Base-by-base conservation (phyloP, 208 protist genomes). In the Lotmaria passim region DNA sequence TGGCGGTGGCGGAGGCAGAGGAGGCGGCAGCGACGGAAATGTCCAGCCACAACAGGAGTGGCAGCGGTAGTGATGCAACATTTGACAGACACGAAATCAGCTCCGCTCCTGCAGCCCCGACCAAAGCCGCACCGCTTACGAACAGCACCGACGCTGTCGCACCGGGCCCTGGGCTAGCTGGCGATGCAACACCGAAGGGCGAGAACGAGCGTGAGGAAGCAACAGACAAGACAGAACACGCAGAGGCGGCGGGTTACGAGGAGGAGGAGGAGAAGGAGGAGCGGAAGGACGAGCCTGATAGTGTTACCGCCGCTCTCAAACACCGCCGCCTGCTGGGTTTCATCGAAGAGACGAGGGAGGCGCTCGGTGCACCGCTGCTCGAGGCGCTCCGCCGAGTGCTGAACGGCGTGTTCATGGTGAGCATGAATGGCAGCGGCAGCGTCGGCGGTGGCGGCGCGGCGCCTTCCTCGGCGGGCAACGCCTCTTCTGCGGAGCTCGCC, bases 321-420 rank as follows among this genome's bases (percentile, higher is more conserved):
- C 41, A 56, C 21, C 59, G 50, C 12, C 68, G 30, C 8, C 61
- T 66, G 7, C 36, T 53, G 33, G 47, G 21, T 23, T 51, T 67
- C 21, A 39, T 74, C 11, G 68, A 66, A 5, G 48, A 44, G 28
- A 48, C 48, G 14, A 26, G 50, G 3, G 50, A 74, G 30, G 14
- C 4, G 14, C 33, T 75, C 1, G 60, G 60, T 19, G 60, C 55
- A 0, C 63, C 63, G 57, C 71, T 65, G 34, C 62, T 59, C 19
- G 62, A 69, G 12, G 38, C 43, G 4, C 33, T 53, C 7, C 53
- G 48, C 0, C 71, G 47, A 2, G 56, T 60, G 7, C 36, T 67
- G 38, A 63, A 69, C 50, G 62, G 60, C 53, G 58, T 68, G 41
- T 63, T 78, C 39, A 51, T 50, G 7, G 62, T 73, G 3, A 60